Base-by-base conservation (phyloP, 257 asterid species). In the Penstemon barbatus region DNA sequence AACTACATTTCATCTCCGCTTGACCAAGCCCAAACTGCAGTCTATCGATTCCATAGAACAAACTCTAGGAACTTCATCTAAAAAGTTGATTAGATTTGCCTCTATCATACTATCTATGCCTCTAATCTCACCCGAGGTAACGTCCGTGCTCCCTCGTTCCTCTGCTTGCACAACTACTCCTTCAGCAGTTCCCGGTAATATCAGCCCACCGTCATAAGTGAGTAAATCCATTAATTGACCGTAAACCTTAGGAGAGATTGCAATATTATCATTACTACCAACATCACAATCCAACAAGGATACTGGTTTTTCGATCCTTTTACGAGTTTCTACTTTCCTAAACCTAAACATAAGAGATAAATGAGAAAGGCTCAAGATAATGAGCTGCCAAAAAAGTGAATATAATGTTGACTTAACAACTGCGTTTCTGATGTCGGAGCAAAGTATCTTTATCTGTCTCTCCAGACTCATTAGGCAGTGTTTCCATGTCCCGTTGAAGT, bases 391-490 rank as follows among this genome's bases (percentile, higher is more conserved):
- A 61, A 61, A 65, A 36, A 77, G 73, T 15, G 55, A 48, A 72
- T 58, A 86, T 5, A 64, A 15, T 8, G 79, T 53, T 45, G 88
- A 77, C 59, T 84, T 85, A 92, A 81, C 98, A 92, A 82, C 46
- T 89, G 33, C 97, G 97, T 68, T 92, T 92, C 71, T 83, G 82
- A 84, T 74, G 79, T 60, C 98, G 85, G 86, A 92, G 95, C 62
- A 92, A 75, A 83, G 74, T 70, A 70, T 87, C 98, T 12, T 68
- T 74, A 67, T 65, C 80, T 43, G 91, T 78, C 82, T 92, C 92
- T 81, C 95, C 97, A 80, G 89, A 75, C 74, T 86, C 88, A 68
- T 89, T 86, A 81, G 95, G 92, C 74, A 89, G 70, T 10, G 85
- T 65, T 78, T 92, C 98, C 88, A 89, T 80, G 95, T 89, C 96